A percentile compares a stretch with the other conserved stretches of the same genome.
These are phyloP conservation scores for Spencermartinsiella europaea DNA, from an alignment of 805 yeast species.

Conservation along the genomic window DNA sequence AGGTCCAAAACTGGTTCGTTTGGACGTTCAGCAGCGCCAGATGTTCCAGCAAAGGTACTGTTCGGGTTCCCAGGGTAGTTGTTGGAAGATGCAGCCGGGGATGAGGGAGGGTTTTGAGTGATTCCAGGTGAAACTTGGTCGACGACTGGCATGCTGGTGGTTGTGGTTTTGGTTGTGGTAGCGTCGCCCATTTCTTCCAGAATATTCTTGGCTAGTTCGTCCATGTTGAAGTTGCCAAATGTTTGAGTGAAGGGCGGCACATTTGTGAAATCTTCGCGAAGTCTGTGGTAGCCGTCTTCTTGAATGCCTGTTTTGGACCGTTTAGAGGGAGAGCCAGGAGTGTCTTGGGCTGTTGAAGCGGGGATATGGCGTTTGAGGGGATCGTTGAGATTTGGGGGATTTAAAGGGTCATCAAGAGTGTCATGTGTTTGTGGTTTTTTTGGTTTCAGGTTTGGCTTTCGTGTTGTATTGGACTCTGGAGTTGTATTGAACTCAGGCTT, in stretches of 20 bases:
- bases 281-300: conserved; percentile 1
- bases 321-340: background rate
- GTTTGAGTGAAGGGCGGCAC: conserved; percentile 29
- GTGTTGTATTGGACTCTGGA: too few species aligned
- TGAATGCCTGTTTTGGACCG: background rate
- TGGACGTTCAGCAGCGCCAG: conserved; percentile 1
- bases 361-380: background rate
- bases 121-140: background rate
- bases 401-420: too few species aligned
- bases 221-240: conserved; percentile 27
- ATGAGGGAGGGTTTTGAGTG: background rate
- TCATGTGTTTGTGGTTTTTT: too few species aligned
- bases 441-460: too few species aligned
- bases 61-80: background rate
- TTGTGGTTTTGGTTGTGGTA: background rate
- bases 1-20: conserved; percentile 12
- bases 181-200: background rate
- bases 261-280: conserved; percentile 12
- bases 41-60: conserved; percentile 11
- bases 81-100: background rate
- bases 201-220: conserved; percentile 16
- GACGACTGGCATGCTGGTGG: background rate
- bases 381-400: too few species aligned
- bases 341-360: background rate
- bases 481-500: too few species aligned